Conservation (phyloP, 1,284 basidiomycete species). For the Ganoderma resinaceum region DNA sequence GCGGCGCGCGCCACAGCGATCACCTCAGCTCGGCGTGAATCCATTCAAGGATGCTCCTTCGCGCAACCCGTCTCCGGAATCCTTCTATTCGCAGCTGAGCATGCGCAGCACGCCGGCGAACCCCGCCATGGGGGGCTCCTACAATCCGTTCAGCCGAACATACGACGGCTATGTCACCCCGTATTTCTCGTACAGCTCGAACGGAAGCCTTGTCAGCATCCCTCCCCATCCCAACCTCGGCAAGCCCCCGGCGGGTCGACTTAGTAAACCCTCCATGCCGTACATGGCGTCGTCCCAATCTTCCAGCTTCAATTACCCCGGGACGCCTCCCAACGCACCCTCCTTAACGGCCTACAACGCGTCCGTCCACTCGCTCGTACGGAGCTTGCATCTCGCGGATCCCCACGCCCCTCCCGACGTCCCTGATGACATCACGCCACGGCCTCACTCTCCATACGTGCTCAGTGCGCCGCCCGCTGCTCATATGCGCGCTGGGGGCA, state of each 20-base stretch:
- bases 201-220: constrained; percentile 12
- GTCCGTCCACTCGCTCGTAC: constrained; percentile 39
- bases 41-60: constrained; percentile 34
- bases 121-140: constrained; percentile 7
- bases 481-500: constrained; percentile 27
- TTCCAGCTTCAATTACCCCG: constrained; percentile 6
- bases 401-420: constrained; percentile 11
- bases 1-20: constrained; percentile 12
- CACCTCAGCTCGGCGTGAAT: constrained; percentile 28
- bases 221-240: constrained; percentile 13
- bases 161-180: constrained; percentile 17
- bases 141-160: constrained; percentile 8
- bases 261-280: constrained; percentile 2
- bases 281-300: constrained; percentile 1
- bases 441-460: not conserved
- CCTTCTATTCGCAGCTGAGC: constrained; percentile 24
- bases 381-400: constrained; percentile 37
- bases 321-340: constrained; percentile 15
- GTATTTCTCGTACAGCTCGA: constrained; percentile 11
- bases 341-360: constrained; percentile 34
- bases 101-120: constrained; percentile 17
- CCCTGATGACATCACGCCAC: not conserved
- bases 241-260: not conserved
- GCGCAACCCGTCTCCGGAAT: constrained; percentile 32
- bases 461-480: constrained; percentile 20